Percentiles rank a stretch among this genome's conserved stretches.
Conservation (phyloP, 352 stramenopile species). For the Pythium brachiatum region DNA sequence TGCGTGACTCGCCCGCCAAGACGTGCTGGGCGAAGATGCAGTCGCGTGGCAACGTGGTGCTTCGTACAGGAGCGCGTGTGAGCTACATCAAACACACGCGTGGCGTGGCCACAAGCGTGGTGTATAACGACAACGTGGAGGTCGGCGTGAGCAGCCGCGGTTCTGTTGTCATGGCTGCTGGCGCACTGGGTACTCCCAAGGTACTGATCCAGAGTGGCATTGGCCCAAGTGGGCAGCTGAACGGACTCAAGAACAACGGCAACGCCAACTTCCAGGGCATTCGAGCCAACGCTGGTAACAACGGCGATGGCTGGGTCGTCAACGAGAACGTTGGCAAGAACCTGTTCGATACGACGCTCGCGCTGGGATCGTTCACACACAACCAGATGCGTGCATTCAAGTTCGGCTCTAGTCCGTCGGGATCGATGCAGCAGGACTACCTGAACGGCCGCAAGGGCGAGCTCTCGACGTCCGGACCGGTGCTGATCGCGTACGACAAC, state of each 20-base stretch:
- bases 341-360: constrained; percentile 52
- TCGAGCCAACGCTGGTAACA: too few relatives aligned
- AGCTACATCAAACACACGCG: constrained; percentile 46
- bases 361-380: constrained; percentile 50
- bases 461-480: constrained; percentile 42
- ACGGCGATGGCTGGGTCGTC: constrained; percentile 32
- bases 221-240: constrained; percentile 57
- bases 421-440: constrained; percentile 1
- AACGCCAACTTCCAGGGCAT: too few relatives aligned
- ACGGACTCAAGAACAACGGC: too few relatives aligned
- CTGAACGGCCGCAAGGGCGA: constrained; percentile 27
- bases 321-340: constrained; percentile 55
- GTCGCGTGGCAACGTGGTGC: constrained; percentile 45
- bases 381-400: constrained; percentile 47
- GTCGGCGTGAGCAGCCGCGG: constrained; percentile 40
- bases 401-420: constrained; percentile 6
- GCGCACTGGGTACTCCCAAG: constrained; percentile 71
- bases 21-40: constrained; percentile 52
- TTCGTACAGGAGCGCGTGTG: constrained; percentile 45
- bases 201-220: constrained; percentile 81
- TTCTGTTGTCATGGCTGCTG: constrained; percentile 72
- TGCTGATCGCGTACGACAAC: constrained; percentile 60
- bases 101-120: constrained; percentile 42
- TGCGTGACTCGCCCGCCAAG: constrained; percentile 51
- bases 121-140: constrained; percentile 40